These are phyloP conservation scores for Magnusiomyces starmeri DNA, from an alignment of 1,139 yeast species.

Conservation along the genomic window DNA sequence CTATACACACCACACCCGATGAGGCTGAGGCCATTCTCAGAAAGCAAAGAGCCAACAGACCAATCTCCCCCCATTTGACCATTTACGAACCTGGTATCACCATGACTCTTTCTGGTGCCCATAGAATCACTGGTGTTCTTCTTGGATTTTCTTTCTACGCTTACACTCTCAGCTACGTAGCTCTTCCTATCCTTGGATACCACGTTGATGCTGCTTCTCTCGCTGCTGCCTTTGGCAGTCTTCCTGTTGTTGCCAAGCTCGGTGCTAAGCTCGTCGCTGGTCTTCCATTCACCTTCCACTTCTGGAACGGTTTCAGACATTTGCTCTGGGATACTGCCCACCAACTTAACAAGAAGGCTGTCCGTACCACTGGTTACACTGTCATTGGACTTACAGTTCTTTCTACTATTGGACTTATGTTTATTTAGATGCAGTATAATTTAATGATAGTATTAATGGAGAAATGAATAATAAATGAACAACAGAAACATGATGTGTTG, in stretches of 20 bases:
- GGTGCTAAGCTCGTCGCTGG: constrained; percentile 64
- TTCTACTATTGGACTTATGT: constrained; percentile 45
- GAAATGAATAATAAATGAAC: neutral
- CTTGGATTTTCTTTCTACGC: constrained; percentile 70
- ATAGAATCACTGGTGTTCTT: constrained; percentile 83
- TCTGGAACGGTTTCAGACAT: constrained; percentile 84
- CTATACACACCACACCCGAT: constrained; percentile 54
- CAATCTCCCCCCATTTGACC: constrained; percentile 81
- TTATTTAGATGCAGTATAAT: constrained; percentile 25
- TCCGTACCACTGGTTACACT: constrained; percentile 83
- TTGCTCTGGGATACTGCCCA: constrained; percentile 84
- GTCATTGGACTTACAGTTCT: constrained; percentile 69
- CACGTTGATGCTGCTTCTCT: constrained; percentile 54
- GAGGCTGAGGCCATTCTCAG: constrained; percentile 65
- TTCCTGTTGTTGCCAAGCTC: constrained; percentile 58
- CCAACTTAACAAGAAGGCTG: constrained; percentile 75
- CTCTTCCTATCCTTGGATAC: constrained; percentile 54
- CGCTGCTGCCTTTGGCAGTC: constrained; percentile 40
- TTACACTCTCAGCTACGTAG: constrained; percentile 68
- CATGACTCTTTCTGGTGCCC: constrained; percentile 68
- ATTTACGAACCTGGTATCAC: constrained; percentile 90
- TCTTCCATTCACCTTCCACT: constrained; percentile 81
- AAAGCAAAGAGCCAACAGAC: constrained; percentile 82
- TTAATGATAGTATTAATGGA: neutral
- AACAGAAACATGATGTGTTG: neutral